Conservation (phyloP, 306 rosid species). For the Castanea sativa region DNA sequence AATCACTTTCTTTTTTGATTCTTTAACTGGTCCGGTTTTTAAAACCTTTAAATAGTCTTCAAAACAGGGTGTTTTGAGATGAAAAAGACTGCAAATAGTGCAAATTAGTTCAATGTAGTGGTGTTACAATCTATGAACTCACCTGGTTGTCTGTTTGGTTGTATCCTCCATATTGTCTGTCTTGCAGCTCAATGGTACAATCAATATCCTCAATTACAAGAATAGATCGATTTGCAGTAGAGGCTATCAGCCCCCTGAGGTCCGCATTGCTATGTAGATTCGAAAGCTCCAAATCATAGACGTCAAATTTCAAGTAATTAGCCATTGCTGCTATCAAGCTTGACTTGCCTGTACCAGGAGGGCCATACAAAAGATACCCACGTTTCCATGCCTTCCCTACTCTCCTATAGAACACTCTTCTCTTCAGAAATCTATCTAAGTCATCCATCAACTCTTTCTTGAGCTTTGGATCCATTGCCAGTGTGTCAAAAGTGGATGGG, state of each 20-base stretch:
- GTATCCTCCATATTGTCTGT: constrained; percentile 16
- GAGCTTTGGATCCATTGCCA: constrained; percentile 30
- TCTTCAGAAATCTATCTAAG: constrained; percentile 30
- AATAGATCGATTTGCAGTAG: constrained; percentile 31
- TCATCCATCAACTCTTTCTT: constrained; percentile 38
- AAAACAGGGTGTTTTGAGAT: neutral
- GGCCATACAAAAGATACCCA: constrained; percentile 40
- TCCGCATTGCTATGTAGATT: constrained; percentile 7
- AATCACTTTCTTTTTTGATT: too few relatives aligned
- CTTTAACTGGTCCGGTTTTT: accelerated
- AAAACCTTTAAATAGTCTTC: neutral
- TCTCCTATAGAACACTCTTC: constrained; percentile 25
- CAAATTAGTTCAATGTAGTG: too few relatives aligned
- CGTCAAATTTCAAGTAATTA: constrained; percentile 34
- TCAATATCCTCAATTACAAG: constrained; percentile 43
- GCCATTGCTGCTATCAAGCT: constrained; percentile 52
- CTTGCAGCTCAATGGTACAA: constrained; percentile 25
- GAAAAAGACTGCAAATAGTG: neutral
- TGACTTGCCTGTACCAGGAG: constrained; percentile 45
- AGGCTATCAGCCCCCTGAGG: constrained; percentile 21
- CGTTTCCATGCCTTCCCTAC: constrained; percentile 46
- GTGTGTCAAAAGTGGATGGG: constrained; percentile 28
- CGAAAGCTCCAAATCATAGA: constrained; percentile 42
- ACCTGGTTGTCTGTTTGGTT: constrained; percentile 18
- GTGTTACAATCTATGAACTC: neutral